These are phyloP conservation scores for Aspergillus sclerotialis DNA, from an alignment of 2,329 filamentous ascomycete genomes.

Conservation along the genomic window DNA sequence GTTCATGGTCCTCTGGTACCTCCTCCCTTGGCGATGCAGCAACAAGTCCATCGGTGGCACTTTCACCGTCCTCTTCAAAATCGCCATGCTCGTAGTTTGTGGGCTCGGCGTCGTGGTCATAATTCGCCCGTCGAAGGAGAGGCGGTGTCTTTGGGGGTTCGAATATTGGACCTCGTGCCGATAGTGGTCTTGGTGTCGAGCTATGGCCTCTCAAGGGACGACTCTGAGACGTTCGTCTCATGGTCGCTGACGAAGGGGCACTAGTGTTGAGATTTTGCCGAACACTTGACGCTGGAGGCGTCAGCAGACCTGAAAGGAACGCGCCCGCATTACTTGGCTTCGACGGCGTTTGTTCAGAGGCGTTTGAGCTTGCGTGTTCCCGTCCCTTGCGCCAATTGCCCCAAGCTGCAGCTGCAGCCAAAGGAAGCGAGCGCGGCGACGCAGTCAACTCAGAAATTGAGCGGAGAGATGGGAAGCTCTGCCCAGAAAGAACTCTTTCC, in stretches of 20 bases:
- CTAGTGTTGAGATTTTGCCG: slow-evolving; percentile 50
- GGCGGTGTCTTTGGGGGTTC: slow-evolving; percentile 46
- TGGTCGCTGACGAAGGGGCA: slow-evolving; percentile 19
- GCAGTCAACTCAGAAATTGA: slow-evolving; percentile 69
- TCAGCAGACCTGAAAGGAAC: slow-evolving; percentile 74
- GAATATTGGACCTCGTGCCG: slow-evolving; percentile 21
- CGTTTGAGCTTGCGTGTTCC: slow-evolving; percentile 43
- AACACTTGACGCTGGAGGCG: slow-evolving; percentile 72
- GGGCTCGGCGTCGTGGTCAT: slow-evolving; percentile 54
- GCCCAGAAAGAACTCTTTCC: slow-evolving; percentile 68
- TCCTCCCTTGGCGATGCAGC: slow-evolving; percentile 26
- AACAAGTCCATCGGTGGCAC: slow-evolving; percentile 37
- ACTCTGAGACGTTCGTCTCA: slow-evolving; percentile 26
- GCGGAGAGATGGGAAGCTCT: slow-evolving; percentile 66
- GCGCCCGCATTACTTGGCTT: slow-evolving; percentile 50
- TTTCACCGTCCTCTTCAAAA: slow-evolving; percentile 45
- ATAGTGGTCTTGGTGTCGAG: slow-evolving; percentile 21
- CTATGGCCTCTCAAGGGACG: slow-evolving; percentile 27
- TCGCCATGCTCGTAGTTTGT: slow-evolving; percentile 40
- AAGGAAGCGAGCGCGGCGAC: slow-evolving; percentile 69
- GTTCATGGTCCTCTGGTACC: slow-evolving; percentile 21
- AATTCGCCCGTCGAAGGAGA: slow-evolving; percentile 48
- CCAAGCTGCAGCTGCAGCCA: slow-evolving; percentile 92
- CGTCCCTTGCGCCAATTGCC: slow-evolving; percentile 80
- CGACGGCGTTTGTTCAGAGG: slow-evolving; percentile 51